These are phyloP conservation scores for Poronia punctata DNA, from an alignment of 495 filamentous ascomycete genomes.

Conservation along the genomic window DNA sequence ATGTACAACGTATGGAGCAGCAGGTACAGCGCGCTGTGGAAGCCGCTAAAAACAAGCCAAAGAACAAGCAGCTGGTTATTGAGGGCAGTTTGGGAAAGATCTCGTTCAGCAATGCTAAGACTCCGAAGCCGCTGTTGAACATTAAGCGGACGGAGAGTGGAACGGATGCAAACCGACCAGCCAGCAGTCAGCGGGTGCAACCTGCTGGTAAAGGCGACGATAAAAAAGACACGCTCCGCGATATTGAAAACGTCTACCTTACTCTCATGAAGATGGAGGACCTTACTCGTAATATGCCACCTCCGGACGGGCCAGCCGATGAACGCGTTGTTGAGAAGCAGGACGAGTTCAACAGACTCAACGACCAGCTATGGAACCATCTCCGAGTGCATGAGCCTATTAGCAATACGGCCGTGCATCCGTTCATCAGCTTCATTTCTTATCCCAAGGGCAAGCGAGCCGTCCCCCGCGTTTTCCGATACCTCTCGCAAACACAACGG, in stretches of 20 bases:
- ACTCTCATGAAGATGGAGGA: slow-evolving; percentile 91
- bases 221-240: slow-evolving; percentile 71
- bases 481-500: slow-evolving; percentile 85
- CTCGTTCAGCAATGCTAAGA: slow-evolving; percentile 96
- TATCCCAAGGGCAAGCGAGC: slow-evolving; percentile 95
- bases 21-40: slow-evolving; percentile 96
- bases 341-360: slow-evolving; percentile 71
- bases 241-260: slow-evolving; percentile 81
- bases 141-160: slow-evolving; percentile 80
- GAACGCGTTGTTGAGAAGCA: slow-evolving; percentile 57
- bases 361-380: slow-evolving; percentile 71
- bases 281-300: slow-evolving; percentile 82
- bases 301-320: slow-evolving; percentile 53
- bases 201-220: slow-evolving; percentile 51
- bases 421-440: slow-evolving; percentile 93
- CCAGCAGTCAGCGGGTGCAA: slow-evolving; percentile 43
- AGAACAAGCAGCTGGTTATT: slow-evolving; percentile 96
- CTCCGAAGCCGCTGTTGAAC: slow-evolving; percentile 87
- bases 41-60: slow-evolving; percentile 91
- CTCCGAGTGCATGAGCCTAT: slow-evolving; percentile 90
- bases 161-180: slow-evolving; percentile 39
- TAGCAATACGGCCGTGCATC: slow-evolving; percentile 66
- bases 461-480: slow-evolving; percentile 88
- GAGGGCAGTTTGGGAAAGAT: slow-evolving; percentile 99
- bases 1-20: slow-evolving; percentile 98